These are phyloP conservation scores for Trebouxia sp. DNA, from an alignment of 139 green algal species.

Conservation along the genomic window DNA sequence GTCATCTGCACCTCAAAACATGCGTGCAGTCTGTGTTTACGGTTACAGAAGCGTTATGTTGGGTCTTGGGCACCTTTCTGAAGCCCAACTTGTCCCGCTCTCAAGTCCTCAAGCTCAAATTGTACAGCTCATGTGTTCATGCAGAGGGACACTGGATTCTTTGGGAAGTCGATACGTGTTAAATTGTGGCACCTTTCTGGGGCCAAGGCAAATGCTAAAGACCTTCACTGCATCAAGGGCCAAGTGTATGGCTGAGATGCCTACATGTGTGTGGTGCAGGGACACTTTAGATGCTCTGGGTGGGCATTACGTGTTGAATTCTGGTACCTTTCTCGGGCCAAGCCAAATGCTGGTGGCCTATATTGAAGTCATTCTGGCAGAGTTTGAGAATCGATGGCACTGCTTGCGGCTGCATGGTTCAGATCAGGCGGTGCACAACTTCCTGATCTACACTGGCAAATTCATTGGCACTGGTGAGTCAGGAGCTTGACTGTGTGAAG, in stretches of 20 bases:
- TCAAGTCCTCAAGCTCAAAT: neutral
- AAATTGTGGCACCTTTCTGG: too few relatives aligned
- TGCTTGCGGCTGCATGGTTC: slow-evolving; percentile 5
- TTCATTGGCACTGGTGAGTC: slow-evolving; percentile 12
- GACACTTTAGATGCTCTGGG: slow-evolving; percentile 18
- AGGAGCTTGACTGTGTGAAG: too few relatives aligned
- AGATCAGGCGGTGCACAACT: slow-evolving; percentile 25
- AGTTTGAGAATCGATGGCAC: slow-evolving; percentile 14
- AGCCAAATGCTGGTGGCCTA: neutral
- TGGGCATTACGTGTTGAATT: slow-evolving; percentile 21
- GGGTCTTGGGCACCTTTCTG: neutral
- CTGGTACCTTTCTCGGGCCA: slow-evolving; percentile 11
- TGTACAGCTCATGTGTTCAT: neutral
- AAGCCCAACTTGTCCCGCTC: neutral
- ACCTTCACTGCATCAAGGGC: too few relatives aligned
- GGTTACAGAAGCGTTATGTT: neutral
- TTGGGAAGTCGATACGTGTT: too few relatives aligned
- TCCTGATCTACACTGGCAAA: slow-evolving; percentile 28
- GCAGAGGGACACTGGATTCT: too few relatives aligned
- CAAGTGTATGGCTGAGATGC: too few relatives aligned
- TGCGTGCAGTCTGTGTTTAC: neutral
- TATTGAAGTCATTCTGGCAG: slow-evolving; percentile 12
- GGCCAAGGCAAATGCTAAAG: too few relatives aligned
- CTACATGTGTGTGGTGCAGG: neutral
- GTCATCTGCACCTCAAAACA: neutral